phyloP scores from a whole-genome alignment of 2,329 filamentous ascomycete genomes.

The Colletotrichum sp. region DNA sequence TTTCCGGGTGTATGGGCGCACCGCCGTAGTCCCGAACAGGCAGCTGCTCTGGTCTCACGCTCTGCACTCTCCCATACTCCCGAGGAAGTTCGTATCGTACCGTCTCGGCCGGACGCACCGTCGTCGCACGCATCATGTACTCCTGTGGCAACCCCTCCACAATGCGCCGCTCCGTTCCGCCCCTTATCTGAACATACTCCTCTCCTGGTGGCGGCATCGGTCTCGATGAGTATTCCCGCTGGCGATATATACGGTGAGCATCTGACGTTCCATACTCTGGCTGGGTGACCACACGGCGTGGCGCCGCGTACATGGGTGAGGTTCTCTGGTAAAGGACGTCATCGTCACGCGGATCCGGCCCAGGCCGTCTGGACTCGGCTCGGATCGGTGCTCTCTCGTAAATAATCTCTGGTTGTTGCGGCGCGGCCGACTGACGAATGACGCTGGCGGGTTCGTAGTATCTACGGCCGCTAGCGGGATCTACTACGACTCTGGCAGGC shows the following conservation, averaged over 20 bases:
- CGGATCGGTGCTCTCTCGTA: constrained; percentile 70
- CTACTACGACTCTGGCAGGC: constrained; percentile 74
- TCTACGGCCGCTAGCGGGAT: constrained; percentile 77
- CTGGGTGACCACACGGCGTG: constrained; percentile 66
- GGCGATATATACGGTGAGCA: constrained; percentile 57
- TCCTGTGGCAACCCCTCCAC: constrained; percentile 56
- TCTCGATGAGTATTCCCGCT: constrained; percentile 62
- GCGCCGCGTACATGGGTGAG: constrained; percentile 54
- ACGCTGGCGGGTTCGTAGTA: constrained; percentile 65
- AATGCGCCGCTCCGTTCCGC: constrained; percentile 42
- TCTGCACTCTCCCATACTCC: constrained; percentile 51
- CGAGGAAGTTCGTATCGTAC: constrained; percentile 45
- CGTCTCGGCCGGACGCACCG: constrained; percentile 59
- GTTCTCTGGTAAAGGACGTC: constrained; percentile 55
- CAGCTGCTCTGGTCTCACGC: constrained; percentile 41
- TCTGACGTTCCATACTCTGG: constrained; percentile 61
- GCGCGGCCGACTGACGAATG: constrained; percentile 59
- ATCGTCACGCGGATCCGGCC: constrained; percentile 53
- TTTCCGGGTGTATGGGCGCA: constrained; percentile 40
- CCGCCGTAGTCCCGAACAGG: constrained; percentile 54
- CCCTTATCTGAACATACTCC: constrained; percentile 55
- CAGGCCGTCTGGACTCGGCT: constrained; percentile 55
- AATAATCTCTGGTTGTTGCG: constrained; percentile 59
- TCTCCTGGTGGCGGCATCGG: constrained; percentile 45
- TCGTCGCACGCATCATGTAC: constrained; percentile 60